phyloP scores from a whole-genome alignment of 129 eudicot genomes.

The Ambrosia artemisiifolia region DNA sequence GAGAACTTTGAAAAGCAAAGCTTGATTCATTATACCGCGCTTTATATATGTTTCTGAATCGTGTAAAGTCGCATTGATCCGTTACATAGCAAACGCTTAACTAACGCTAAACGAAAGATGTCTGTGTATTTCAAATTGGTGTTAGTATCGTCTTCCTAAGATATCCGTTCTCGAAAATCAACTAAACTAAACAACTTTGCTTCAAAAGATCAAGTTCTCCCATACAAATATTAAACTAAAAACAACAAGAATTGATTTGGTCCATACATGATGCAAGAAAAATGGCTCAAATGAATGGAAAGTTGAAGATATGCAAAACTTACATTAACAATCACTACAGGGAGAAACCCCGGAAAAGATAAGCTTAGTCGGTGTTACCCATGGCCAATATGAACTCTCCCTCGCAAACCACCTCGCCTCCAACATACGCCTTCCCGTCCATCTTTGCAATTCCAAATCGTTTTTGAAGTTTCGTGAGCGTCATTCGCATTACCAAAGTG shows the following conservation, averaged over 20 bases:
- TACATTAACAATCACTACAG: slow-evolving; percentile 10
- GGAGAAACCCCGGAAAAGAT: background rate
- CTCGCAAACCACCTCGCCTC: slow-evolving; percentile 87
- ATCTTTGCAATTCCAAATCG: slow-evolving; percentile 93
- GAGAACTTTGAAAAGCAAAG: background rate
- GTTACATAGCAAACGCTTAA: too few relatives aligned
- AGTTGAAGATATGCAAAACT: slow-evolving; percentile 24
- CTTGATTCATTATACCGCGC: background rate
- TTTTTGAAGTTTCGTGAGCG: slow-evolving; percentile 81
- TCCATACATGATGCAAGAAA: slow-evolving; percentile 13
- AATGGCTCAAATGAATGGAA: slow-evolving; percentile 16
- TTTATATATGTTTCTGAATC: background rate
- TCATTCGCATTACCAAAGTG: slow-evolving; percentile 94
- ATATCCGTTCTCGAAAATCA: background rate
- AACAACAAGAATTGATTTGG: slow-evolving; percentile 13
- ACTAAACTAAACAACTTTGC: background rate
- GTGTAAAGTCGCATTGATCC: background rate
- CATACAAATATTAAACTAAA: slow-evolving; percentile 7
- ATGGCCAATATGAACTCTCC: slow-evolving; percentile 98
- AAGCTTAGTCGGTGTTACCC: slow-evolving; percentile 52
- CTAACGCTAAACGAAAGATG: background rate
- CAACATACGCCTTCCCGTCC: slow-evolving; percentile 98
- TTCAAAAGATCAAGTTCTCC: slow-evolving; percentile 2
- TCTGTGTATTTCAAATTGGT: too few relatives aligned
- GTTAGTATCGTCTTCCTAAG: background rate